phyloP scores from a whole-genome alignment of 2,329 filamentous ascomycete species.

The Beauveria varroae region DNA sequence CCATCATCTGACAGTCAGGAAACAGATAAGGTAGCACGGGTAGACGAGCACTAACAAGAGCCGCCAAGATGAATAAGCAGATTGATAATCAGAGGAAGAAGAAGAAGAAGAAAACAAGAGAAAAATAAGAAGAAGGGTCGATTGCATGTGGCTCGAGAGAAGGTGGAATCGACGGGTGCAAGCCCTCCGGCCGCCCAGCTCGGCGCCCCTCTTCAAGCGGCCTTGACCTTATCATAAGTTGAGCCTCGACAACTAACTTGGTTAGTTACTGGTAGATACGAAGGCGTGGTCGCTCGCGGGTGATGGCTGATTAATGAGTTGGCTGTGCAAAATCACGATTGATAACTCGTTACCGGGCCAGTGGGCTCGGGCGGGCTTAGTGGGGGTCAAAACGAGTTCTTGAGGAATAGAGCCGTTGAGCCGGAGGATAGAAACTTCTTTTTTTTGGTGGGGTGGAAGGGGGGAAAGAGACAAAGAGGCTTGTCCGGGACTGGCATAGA shows the following conservation, averaged over 20 bases:
- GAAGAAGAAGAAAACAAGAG: background rate
- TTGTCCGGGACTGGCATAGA: too few species aligned
- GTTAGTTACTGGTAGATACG: too few species aligned
- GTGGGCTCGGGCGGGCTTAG: background rate
- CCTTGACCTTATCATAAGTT: background rate
- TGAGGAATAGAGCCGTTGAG: background rate
- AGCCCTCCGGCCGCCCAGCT: background rate
- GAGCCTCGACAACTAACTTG: background rate
- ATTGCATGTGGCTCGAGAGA: too few species aligned
- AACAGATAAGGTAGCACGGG: background rate
- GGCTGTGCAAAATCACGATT: too few species aligned
- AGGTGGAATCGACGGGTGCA: background rate
- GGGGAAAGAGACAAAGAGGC: background rate
- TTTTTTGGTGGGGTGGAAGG: background rate
- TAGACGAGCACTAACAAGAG: slow-evolving; percentile 2
- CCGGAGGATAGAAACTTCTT: slow-evolving; percentile 10
- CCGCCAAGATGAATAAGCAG: background rate
- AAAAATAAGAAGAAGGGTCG: background rate
- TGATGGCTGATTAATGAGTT: background rate
- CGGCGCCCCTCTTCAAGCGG: background rate
- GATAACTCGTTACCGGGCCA: background rate
- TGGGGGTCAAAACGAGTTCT: background rate
- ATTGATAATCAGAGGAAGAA: background rate
- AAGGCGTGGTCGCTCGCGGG: background rate
- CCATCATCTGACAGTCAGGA: background rate